Conservation (phyloP, 306 rosid species). For the Quercus cerris region DNA sequence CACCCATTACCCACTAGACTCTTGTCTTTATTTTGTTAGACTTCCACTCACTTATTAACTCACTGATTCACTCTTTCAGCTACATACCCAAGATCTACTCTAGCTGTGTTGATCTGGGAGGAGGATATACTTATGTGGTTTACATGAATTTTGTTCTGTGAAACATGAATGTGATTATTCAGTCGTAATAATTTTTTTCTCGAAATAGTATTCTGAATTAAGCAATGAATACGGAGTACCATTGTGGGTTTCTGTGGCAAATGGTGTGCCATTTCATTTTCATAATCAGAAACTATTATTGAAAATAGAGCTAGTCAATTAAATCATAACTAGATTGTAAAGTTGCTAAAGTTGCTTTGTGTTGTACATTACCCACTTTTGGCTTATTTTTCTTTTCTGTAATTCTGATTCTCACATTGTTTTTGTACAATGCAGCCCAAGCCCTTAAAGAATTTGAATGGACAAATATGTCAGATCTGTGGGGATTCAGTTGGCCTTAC, state of each 20-base stretch:
- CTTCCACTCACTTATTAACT: too few relatives aligned
- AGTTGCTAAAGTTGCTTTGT: background rate
- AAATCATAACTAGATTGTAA: background rate
- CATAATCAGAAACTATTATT: background rate
- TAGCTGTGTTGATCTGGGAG: background rate
- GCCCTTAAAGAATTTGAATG: constrained; percentile 73
- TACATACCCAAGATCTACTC: background rate
- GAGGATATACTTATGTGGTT: background rate
- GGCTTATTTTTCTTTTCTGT: background rate
- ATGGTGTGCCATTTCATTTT: background rate
- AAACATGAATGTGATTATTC: background rate
- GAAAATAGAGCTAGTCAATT: background rate
- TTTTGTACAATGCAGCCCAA: constrained; percentile 54
- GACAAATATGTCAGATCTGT: constrained; percentile 91
- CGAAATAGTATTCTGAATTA: background rate
- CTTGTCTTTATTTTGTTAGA: too few relatives aligned
- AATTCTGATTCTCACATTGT: constrained; percentile 15
- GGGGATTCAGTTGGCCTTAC: constrained; percentile 79
- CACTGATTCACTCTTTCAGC: too few relatives aligned
- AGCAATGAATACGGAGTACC: background rate
- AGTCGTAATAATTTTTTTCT: background rate
- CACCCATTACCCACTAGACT: background rate
- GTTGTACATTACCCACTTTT: background rate
- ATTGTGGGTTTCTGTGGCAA: background rate
- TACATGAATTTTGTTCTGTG: background rate